Base-by-base conservation (phyloP, 2,329 filamentous ascomycete genomes). In the Paramyrothecium sp. region DNA sequence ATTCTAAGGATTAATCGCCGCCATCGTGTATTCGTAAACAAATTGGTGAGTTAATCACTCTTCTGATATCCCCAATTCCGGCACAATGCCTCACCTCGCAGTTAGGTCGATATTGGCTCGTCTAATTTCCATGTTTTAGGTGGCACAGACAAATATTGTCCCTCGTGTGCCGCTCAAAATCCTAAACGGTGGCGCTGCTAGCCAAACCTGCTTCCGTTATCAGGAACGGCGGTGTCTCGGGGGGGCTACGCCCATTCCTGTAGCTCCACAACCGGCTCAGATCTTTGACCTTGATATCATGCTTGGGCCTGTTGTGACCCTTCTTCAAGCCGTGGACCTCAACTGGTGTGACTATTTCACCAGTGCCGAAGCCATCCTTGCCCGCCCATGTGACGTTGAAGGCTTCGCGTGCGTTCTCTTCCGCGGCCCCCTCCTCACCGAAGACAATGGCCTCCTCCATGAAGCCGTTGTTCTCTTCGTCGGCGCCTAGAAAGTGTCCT, bases 251-350 rank as follows among this genome's bases (percentile, higher is more conserved):
- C 2, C 86, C 86, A 64, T 88, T 87, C 53, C 84, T 75, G 65
- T 88, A 88, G 60, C 79, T 74, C 85, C 86, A 88, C 26, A 89
- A 68, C 50, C 86, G 77, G 64, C 84, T 86, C 50, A 88, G 71
- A 54, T 88, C 81, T 69, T 81, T 86, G 7, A 88, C 84, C 65
- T 75, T 81, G 47, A 84, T 75, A 30, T 67, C 58, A 21, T 26
- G 68, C 63, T 60, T 72, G 67, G 3, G 66, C 63, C 22, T 69
- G 58, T 57, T 68, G 53, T 51, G 62, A 22, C 47, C 63, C 51
- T 58, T 63, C 38, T 44, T 44, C 57, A 62, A 69, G 1, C 72
- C 74, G 22, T 78, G 72, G 1, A 78, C 69, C 17, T 75, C 75
- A 3, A 79, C 74, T 0, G 72, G 69, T 2, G 70, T 67, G 3